These are phyloP conservation scores for Gastrodia elata DNA, from an alignment of 106 monocot genomes.

Conservation along the genomic window DNA sequence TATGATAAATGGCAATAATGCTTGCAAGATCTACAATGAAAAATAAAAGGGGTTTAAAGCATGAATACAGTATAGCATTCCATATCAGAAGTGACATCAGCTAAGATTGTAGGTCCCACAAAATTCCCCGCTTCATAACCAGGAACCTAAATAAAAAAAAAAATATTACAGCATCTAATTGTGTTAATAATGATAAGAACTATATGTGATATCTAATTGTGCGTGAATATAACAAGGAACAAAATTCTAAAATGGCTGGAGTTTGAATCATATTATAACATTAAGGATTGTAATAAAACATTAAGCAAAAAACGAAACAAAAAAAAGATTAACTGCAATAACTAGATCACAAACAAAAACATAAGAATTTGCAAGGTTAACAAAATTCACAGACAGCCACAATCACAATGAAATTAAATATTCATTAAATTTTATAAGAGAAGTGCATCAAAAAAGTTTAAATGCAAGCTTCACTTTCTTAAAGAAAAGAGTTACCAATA, in stretches of 20 bases:
- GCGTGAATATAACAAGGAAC: not conserved
- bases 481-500: no score
- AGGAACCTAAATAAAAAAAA: conserved; percentile 48
- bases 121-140: conserved; percentile 85
- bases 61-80: conserved; percentile 77
- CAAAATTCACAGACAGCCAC: not conserved
- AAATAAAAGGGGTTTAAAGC: not conserved
- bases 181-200: not conserved
- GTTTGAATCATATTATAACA: not conserved
- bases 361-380: not conserved
- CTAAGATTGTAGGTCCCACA: conserved; percentile 86
- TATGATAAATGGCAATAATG: not conserved
- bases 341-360: not conserved
- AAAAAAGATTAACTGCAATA: no score
- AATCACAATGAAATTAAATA: not conserved
- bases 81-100: conserved; percentile 74
- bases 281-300: not conserved
- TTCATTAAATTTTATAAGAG: not conserved
- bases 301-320: not conserved
- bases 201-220: not conserved
- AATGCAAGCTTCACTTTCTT: no score
- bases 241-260: not conserved
- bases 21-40: not conserved
- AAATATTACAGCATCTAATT: no score
- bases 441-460: no score